phyloP scores from a whole-genome alignment of 1,284 basidiomycete species.

The Afroboletus lepidellus region DNA sequence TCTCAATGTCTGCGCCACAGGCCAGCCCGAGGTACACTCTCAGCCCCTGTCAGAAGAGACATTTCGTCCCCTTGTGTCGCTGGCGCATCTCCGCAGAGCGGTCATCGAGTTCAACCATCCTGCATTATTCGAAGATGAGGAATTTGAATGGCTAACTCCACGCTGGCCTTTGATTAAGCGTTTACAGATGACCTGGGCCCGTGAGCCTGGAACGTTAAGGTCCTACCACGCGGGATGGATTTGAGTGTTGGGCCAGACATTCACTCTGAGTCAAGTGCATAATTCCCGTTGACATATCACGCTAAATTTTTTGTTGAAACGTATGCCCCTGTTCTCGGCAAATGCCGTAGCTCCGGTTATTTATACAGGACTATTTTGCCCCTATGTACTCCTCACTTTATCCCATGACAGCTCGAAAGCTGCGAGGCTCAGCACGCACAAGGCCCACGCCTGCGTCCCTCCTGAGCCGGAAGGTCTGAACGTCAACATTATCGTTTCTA shows the following conservation, averaged over 20 bases:
- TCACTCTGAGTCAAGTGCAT: too few species aligned
- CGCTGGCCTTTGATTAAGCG: background rate
- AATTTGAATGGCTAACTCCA: background rate
- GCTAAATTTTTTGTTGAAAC: too few species aligned
- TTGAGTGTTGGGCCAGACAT: too few species aligned
- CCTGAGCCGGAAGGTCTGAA: constrained; percentile 67
- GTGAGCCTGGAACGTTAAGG: too few species aligned
- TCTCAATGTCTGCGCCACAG: background rate
- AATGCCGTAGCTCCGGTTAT: background rate
- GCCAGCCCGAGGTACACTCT: background rate
- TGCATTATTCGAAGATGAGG: background rate
- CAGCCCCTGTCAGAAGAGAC: background rate
- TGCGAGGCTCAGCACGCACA: constrained; percentile 33
- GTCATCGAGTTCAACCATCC: background rate
- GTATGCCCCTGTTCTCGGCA: background rate
- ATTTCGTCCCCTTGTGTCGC: background rate
- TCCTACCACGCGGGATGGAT: too few species aligned
- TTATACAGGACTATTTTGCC: background rate
- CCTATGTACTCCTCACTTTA: background rate
- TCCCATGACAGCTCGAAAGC: constrained; percentile 41
- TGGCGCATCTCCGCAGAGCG: constrained; percentile 4
- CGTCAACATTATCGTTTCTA: constrained; percentile 51
- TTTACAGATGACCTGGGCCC: background rate
- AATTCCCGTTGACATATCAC: too few species aligned
- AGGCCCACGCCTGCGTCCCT: constrained; percentile 29